A percentile compares a stretch with the other conserved stretches of the same genome.
Evolutionary conservation across 1,139 yeast species (phyloP).

Genomic region (Debaryomyces coudertii): DNA sequence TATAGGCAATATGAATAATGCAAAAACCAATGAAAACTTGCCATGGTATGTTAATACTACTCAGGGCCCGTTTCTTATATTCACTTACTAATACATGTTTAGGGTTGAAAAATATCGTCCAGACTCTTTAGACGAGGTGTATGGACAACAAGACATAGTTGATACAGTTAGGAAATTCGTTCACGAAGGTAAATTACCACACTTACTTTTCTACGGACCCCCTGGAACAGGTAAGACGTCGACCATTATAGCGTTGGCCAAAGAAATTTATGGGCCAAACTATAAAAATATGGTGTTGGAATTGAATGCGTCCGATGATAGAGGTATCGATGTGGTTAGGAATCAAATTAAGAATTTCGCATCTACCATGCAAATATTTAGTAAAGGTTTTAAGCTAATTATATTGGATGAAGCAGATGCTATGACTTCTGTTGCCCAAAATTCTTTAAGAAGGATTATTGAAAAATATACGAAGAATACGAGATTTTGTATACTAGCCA

Average conservation of each 20-base stretch:
- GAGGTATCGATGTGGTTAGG: constrained; percentile 86
- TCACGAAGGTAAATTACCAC: constrained; percentile 82
- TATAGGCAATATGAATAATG: constrained; percentile 3
- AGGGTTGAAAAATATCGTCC: constrained; percentile 98
- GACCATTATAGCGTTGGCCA: constrained; percentile 86
- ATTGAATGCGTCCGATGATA: constrained; percentile 82
- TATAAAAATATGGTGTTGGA: constrained; percentile 90
- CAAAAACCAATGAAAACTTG: constrained; percentile 30
- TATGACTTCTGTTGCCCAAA: constrained; percentile 94
- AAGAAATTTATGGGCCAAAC: constrained; percentile 85
- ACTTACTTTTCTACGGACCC: constrained; percentile 90
- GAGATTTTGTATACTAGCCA: constrained; percentile 93
- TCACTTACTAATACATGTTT: constrained; percentile 18
- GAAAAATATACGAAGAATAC: constrained; percentile 95
- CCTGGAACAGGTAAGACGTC: constrained; percentile 99
- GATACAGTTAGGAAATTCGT: constrained; percentile 82
- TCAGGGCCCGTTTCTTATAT: no score
- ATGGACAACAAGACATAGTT: constrained; percentile 89
- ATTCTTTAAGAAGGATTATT: constrained; percentile 87
- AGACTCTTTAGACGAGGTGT: constrained; percentile 74
- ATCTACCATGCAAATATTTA: constrained; percentile 88
- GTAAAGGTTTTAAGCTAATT: constrained; percentile 79
- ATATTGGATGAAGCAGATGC: constrained; percentile 98
- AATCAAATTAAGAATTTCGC: constrained; percentile 86
- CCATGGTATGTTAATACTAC: constrained; percentile 43